Percentiles rank a stretch among this genome's conserved stretches.
These are phyloP conservation scores for Raffaelea albimanens DNA, from an alignment of 2,329 filamentous ascomycete genomes.

Conservation along the genomic window DNA sequence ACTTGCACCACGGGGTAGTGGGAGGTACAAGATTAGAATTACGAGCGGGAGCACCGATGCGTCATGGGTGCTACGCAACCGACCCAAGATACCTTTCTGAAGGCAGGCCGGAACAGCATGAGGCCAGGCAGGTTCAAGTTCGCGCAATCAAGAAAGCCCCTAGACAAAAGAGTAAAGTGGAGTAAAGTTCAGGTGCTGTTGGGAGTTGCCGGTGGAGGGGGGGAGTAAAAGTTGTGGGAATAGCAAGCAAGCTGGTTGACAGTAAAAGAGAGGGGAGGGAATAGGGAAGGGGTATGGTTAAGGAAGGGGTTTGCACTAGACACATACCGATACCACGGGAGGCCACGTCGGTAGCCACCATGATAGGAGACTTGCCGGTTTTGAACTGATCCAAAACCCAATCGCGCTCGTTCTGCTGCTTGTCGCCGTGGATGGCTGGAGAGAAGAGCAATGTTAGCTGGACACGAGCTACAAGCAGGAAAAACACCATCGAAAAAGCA, in stretches of 20 bases:
- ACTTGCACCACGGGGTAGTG: conserved; percentile 58
- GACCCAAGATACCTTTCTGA: conserved; percentile 82
- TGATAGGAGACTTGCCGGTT: conserved; percentile 97
- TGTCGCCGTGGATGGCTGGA: conserved; percentile 92
- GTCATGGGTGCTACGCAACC: conserved; percentile 49
- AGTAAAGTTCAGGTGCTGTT: conserved; percentile 45
- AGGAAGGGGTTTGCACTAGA: conserved; percentile 29
- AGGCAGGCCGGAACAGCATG: conserved; percentile 70
- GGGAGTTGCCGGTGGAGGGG: conserved; percentile 38
- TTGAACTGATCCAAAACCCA: conserved; percentile 99
- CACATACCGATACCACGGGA: conserved; percentile 99
- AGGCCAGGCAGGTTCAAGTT: conserved; percentile 84
- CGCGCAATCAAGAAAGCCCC: conserved; percentile 81
- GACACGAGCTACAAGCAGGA: no score
- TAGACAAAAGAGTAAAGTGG: conserved; percentile 90
- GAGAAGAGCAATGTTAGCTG: conserved; percentile 24
- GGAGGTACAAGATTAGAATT: conserved; percentile 64
- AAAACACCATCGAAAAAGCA: no score
- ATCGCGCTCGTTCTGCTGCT: conserved; percentile 98
- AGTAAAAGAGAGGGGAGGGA: not conserved
- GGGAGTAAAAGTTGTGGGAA: conserved; percentile 21
- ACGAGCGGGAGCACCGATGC: conserved; percentile 61
- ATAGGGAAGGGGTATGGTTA: conserved; percentile 15
- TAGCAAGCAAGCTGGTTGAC: conserved; percentile 13
- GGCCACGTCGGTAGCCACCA: conserved; percentile 99